Conservation (phyloP, 305 asterid species). For the Fraxinus angustifolia region DNA sequence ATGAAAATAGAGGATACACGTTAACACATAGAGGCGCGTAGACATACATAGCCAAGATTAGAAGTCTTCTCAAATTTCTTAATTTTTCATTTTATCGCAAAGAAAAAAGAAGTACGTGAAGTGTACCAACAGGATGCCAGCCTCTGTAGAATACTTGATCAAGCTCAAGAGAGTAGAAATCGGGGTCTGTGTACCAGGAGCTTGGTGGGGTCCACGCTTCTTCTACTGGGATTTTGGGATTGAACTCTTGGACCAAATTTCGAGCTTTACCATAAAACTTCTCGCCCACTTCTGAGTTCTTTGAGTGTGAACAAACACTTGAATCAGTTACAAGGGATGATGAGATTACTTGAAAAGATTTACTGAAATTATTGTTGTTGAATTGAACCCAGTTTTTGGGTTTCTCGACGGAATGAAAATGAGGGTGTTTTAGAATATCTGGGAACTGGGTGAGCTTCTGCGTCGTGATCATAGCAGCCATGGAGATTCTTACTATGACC, state of each 20-base stretch:
- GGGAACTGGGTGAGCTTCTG: conserved; percentile 17
- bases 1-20: not conserved
- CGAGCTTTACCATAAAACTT: conserved; percentile 20
- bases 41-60: not conserved
- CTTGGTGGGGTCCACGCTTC: conserved; percentile 76
- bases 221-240: conserved; percentile 64
- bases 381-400: conserved; percentile 5
- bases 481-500: conserved; percentile 14
- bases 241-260: conserved; percentile 46
- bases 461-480: conserved; percentile 27
- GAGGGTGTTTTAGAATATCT: not conserved
- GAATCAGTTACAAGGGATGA: not conserved
- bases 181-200: conserved; percentile 70
- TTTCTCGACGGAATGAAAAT: not conserved
- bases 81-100: not conserved
- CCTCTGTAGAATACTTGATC: conserved; percentile 57
- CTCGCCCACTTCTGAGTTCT: not conserved
- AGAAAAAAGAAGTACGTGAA: not conserved
- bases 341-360: not conserved
- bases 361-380: not conserved
- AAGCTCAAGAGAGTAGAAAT: conserved; percentile 61
- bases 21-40: not conserved
- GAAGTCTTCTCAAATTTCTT: not conserved
- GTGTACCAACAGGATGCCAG: conserved; percentile 73
- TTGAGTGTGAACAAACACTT: not conserved